Base-by-base conservation (phyloP, 441 rosid species). In the Pelargonium myrrhifolium region DNA sequence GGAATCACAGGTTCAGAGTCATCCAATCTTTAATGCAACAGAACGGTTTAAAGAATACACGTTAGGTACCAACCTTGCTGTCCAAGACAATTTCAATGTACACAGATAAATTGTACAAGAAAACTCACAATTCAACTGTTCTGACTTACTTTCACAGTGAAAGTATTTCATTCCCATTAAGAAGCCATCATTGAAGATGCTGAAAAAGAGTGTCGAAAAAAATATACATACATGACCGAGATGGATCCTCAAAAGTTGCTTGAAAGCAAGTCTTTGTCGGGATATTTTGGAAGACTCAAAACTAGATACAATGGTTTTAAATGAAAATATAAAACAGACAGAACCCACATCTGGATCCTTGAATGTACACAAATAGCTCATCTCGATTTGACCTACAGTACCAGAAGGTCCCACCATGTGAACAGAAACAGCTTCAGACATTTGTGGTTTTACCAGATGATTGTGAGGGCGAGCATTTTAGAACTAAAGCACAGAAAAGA, bases 321-420 rank as follows among this genome's bases (percentile, higher is more conserved):
- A 58, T 62, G 60, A 68, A 62, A 70, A 78, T 78, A 79, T 78
- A 81, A 64, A 83, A 79, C 74, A 71, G 75, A 42, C 42, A 56
- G 73, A 76, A 63, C 82, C 74, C 74, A 51, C 72, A 49, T 59
- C 15, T 63, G 75, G 74, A 74, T 71, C 80, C 70, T 72, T 68
- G 65, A 70, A 78, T 78, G 47, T 80, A 80, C 80, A 83, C 69
- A 72, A 78, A 71, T 68, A 31, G 68, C 78, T 78, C 77, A 65
- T 68, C 74, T 73, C 81, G 60, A 62, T 55, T 65, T 51, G 42
- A 64, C 71, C 81, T 77, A 76, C 65, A 31, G 64, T 55, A 70
- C 81, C 68, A 42, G 45, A 66, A 43, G 18, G 67, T 42, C 67
- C 61, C 58, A 21, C 68, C 66, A 63, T 73, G 81, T 69, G 28